Percentiles rank a stretch among this genome's conserved stretches.
Conservation (phyloP, 768 basidiomycete genomes). For the Crucibulum laeve region DNA sequence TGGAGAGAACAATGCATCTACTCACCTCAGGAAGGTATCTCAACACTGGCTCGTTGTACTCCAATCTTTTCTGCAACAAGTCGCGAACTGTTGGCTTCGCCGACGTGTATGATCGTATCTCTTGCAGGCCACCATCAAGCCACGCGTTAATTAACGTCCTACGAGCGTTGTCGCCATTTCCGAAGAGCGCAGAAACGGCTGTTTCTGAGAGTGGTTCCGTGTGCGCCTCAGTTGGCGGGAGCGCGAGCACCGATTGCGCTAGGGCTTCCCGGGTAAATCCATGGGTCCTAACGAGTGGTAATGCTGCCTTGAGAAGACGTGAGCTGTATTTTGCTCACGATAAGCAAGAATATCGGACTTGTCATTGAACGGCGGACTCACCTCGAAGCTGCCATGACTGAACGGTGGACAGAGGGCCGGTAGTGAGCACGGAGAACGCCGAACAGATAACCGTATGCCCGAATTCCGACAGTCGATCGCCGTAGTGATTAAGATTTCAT, state of each 20-base stretch:
- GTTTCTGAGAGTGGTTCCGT: conserved; percentile 61
- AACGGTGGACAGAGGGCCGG: neutral
- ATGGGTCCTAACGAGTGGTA: conserved; percentile 59
- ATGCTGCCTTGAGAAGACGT: conserved; percentile 52
- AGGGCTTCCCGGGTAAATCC: conserved; percentile 76
- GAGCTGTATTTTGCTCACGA: conserved; percentile 15
- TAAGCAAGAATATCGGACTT: too few species aligned
- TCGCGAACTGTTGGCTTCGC: conserved; percentile 33
- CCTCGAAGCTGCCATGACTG: neutral
- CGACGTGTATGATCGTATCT: conserved; percentile 32
- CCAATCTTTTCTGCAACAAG: conserved; percentile 51
- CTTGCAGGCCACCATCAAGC: conserved; percentile 58
- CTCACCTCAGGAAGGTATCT: conserved; percentile 63
- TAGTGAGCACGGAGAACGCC: conserved; percentile 16
- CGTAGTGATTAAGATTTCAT: too few species aligned
- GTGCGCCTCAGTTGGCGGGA: conserved; percentile 44
- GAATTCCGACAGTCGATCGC: conserved; percentile 10
- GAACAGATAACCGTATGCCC: conserved; percentile 21
- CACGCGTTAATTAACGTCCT: conserved; percentile 66
- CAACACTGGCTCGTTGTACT: conserved; percentile 66
- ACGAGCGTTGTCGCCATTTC: conserved; percentile 61
- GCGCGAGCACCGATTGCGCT: conserved; percentile 54
- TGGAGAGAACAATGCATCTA: conserved; percentile 1
- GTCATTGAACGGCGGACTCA: neutral
- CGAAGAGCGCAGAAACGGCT: conserved; percentile 72